These are phyloP conservation scores for Gentiana dahurica DNA, from an alignment of 257 asterid species.

Conservation along the genomic window DNA sequence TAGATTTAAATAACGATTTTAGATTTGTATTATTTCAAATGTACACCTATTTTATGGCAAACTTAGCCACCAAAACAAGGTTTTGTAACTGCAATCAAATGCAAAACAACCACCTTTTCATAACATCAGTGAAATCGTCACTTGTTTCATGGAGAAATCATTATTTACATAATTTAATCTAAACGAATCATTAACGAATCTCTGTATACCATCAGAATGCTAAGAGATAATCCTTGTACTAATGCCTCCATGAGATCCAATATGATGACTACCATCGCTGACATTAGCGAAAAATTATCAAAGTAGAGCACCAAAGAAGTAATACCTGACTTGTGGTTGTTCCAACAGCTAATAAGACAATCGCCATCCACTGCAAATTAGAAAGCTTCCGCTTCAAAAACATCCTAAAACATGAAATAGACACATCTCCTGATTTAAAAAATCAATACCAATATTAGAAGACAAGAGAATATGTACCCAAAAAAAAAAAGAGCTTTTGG, in stretches of 20 bases:
- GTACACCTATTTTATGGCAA: background rate
- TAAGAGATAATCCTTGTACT: too few relatives aligned
- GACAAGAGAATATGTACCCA: background rate
- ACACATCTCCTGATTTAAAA: constrained; percentile 14
- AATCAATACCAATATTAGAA: constrained; percentile 3
- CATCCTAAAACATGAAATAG: constrained; percentile 50
- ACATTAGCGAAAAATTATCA: background rate
- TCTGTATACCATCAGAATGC: too few relatives aligned
- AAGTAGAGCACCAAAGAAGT: constrained; percentile 1
- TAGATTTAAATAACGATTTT: too few relatives aligned
- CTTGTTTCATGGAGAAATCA: too few relatives aligned
- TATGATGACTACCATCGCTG: too few relatives aligned
- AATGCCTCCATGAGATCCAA: too few relatives aligned
- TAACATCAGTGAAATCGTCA: too few relatives aligned
- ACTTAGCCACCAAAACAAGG: background rate
- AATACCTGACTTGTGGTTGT: constrained; percentile 94
- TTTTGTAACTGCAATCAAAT: too few relatives aligned
- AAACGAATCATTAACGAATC: too few relatives aligned
- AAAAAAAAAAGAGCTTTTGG: background rate
- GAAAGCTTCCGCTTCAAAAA: constrained; percentile 97
- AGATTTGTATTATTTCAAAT: background rate
- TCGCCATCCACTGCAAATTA: constrained; percentile 97
- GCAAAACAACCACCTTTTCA: too few relatives aligned
- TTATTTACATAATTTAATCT: too few relatives aligned
- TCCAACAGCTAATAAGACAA: constrained; percentile 80